phyloP scores from a whole-genome alignment of 768 basidiomycete genomes.

The Amanita fuliginea region DNA sequence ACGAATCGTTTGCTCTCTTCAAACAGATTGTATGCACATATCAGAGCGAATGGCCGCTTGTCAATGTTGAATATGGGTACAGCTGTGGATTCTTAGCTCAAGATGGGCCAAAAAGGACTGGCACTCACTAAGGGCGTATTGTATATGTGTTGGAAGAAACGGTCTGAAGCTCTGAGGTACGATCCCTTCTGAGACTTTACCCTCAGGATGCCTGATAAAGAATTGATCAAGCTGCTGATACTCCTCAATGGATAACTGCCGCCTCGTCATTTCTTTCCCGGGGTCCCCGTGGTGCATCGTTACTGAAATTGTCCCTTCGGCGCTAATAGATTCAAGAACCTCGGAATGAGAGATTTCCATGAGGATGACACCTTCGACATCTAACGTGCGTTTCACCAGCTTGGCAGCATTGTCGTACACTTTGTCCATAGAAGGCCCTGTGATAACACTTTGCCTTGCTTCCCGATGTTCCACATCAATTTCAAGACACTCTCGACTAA shows the following conservation, averaged over 20 bases:
- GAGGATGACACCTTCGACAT: conserved; percentile 86
- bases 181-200: conserved; percentile 79
- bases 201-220: conserved; percentile 72
- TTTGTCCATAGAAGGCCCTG: conserved; percentile 60
- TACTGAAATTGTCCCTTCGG: conserved; percentile 54
- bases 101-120: not conserved
- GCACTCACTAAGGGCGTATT: conserved; percentile 77
- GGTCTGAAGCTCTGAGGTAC: conserved; percentile 75
- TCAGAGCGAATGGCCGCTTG: conserved; percentile 80
- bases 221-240: conserved; percentile 68
- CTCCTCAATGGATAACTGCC: conserved; percentile 56
- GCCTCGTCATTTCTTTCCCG: conserved; percentile 36
- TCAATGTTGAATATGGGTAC: conserved; percentile 93
- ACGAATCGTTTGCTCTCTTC: conserved; percentile 77
- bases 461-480: conserved; percentile 55
- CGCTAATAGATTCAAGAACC: conserved; percentile 58
- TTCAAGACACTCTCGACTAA: conserved; percentile 90
- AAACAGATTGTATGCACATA: conserved; percentile 85
- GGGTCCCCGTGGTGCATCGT: conserved; percentile 62
- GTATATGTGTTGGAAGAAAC: conserved; percentile 71
- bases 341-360: conserved; percentile 91
- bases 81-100: conserved; percentile 27
- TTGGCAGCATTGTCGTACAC: conserved; percentile 88
- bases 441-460: conserved; percentile 23
- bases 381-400: conserved; percentile 81